Evolutionary conservation across 176 grass and related monocot genomes (phyloP), one percentile per base, ranked within the genome.

Genomic region (Rhynchospora tenuis): DNA sequence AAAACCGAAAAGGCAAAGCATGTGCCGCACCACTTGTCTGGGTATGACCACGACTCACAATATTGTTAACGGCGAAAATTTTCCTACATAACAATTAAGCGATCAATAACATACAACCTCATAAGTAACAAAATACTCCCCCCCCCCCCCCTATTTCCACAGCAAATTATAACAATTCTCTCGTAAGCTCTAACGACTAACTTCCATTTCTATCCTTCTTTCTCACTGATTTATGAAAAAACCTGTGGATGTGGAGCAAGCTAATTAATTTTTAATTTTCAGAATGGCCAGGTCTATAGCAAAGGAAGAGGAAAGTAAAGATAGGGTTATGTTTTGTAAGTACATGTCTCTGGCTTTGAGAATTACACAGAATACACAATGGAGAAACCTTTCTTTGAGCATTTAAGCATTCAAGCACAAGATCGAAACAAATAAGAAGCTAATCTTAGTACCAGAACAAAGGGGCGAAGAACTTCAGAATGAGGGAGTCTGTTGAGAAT

Each of bases 401-500:
- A 29, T 76, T 76, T 55, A 15, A 16, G 47, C 22, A 56, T 54
- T 19, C 2, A 11, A 15, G 3, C 7, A 50, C 24, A 29, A 31
- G 50, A 56, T 55, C 31, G 24, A 56, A 28, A 77, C 17, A 77
- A 7, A 55, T 17, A 76, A 55, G 15, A 55, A 50, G 50, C 73
- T 55, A 52, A 77, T 81, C 59, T 63, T 64, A 9, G 67, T 82
- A 82, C 80, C 80, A 65, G 80, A 50, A 99, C 96, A 80, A 99
- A 95, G 11, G 96, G 96, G 2, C 96, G 93, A 60, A 99, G 96
- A 46, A 99, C 96, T 89, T 99, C 96, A 16, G 93, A 95, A 91
- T 95, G 96, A 11, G 96, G 96, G 48, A 99, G 96, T 23, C 96
- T 88, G 83, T 99, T 99, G 46, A 99, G 93, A 82, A 99, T 99